phyloP scores from a whole-genome alignment of 257 asterid species.

The Buddleja alternifolia region DNA sequence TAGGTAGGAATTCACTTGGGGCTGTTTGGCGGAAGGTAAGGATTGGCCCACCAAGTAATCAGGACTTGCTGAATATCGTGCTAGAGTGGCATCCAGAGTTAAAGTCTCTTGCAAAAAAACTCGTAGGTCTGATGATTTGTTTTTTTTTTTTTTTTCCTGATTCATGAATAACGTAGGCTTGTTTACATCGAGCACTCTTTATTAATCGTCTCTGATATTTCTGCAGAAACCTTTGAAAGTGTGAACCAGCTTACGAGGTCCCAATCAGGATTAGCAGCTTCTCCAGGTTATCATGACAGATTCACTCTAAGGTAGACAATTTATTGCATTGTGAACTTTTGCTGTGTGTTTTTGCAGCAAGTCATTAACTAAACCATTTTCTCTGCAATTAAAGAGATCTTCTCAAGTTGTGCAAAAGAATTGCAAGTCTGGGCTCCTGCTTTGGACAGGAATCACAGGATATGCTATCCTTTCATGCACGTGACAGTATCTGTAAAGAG shows the following conservation, averaged over 20 bases:
- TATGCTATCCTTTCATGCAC: constrained; percentile 45
- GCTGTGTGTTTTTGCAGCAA: constrained; percentile 14
- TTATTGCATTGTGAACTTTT: not conserved
- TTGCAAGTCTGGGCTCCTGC: constrained; percentile 49
- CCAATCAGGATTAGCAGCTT: constrained; percentile 48
- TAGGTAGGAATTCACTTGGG: constrained; percentile 71
- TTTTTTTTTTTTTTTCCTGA: not conserved
- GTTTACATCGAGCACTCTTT: not conserved
- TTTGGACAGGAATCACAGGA: constrained; percentile 45
- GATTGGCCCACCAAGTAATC: constrained; percentile 55
- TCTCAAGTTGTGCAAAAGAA: constrained; percentile 88
- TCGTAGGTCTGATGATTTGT: constrained; percentile 56
- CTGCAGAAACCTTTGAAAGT: constrained; percentile 69
- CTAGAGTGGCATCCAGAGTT: constrained; percentile 72
- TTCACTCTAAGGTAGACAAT: constrained; percentile 71
- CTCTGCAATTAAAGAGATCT: constrained; percentile 68
- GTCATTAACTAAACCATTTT: constrained; percentile 26
- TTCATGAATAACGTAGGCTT: constrained; percentile 8
- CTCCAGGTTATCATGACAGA: constrained; percentile 56
- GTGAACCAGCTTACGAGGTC: constrained; percentile 57
- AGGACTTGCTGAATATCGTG: constrained; percentile 64
- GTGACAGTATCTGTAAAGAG: constrained; percentile 72
- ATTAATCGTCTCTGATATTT: constrained; percentile 24
- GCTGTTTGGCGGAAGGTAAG: constrained; percentile 87
- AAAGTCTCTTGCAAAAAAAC: constrained; percentile 54